phyloP scores from a whole-genome alignment of 139 green algal genomes.

The Tetraselmis chui region DNA sequence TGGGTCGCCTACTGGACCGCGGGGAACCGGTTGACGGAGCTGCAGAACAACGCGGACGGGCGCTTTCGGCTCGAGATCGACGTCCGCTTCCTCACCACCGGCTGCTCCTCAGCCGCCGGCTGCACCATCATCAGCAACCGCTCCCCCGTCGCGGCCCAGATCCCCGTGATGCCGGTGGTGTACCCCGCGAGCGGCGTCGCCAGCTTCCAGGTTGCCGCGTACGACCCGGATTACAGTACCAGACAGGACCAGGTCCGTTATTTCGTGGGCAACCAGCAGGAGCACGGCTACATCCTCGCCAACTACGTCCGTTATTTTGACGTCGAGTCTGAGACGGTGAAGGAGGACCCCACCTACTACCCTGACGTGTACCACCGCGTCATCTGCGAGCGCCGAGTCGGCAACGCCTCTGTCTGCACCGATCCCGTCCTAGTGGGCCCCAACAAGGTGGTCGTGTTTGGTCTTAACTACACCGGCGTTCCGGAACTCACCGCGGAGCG shows the following conservation, averaged over 20 bases:
- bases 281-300: slow-evolving; percentile 7
- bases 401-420: background rate
- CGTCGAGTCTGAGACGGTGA: background rate
- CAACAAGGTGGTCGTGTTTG: background rate
- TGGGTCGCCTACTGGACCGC: slow-evolving; percentile 5
- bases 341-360: slow-evolving; percentile 2
- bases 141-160: background rate
- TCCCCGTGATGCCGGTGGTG: slow-evolving; percentile 4
- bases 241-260: slow-evolving; percentile 1
- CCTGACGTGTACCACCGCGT: background rate
- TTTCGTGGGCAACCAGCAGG: background rate
- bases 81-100: background rate
- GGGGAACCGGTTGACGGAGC: background rate
- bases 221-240: background rate
- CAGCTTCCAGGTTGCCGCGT: slow-evolving; percentile 12
- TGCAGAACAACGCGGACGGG: background rate
- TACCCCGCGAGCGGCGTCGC: slow-evolving; percentile 8
- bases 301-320: background rate
- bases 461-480: background rate
- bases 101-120: background rate
- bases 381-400: background rate
- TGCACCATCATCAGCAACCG: background rate
- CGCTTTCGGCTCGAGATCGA: background rate
- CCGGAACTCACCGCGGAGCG: background rate
- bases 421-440: background rate